Evolutionary conservation across 768 basidiomycete genomes (phyloP).

Genomic region (Leccinellum rugosiceps): DNA sequence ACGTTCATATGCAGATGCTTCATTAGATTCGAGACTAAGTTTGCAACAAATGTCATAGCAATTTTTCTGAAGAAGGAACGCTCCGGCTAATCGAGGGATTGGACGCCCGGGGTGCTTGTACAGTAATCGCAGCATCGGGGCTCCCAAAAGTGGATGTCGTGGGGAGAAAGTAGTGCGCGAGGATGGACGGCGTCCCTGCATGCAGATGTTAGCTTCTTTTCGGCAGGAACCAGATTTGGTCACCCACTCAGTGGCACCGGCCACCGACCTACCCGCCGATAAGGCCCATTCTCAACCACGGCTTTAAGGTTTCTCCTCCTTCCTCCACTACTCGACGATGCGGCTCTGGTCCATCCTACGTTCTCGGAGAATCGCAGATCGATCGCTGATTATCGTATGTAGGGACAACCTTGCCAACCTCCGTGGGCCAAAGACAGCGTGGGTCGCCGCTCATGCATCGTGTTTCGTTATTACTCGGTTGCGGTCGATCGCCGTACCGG

Average conservation of each 20-base stretch:
- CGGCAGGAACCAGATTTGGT: neutral
- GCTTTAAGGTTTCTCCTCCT: neutral
- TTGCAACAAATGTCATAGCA: neutral
- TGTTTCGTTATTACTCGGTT: neutral
- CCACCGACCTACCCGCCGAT: neutral
- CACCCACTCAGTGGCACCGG: no score
- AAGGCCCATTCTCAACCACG: neutral
- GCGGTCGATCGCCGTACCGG: conserved; percentile 1
- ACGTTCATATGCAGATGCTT: neutral
- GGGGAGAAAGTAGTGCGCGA: neutral
- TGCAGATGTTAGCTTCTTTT: neutral
- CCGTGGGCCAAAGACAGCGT: neutral
- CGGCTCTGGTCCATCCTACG: no score
- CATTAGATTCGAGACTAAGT: neutral
- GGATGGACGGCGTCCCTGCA: neutral
- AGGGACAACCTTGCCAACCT: neutral
- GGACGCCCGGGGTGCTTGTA: neutral
- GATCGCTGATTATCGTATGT: neutral
- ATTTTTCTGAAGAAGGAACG: neutral
- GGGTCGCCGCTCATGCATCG: no score
- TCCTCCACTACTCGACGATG: neutral
- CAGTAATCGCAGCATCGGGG: neutral
- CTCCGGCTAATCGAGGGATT: conserved; percentile 4
- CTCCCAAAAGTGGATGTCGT: neutral
- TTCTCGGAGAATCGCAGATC: neutral